Evolutionary conservation across 345 rosid species (phyloP).

Genomic region (Mangifera indica): DNA sequence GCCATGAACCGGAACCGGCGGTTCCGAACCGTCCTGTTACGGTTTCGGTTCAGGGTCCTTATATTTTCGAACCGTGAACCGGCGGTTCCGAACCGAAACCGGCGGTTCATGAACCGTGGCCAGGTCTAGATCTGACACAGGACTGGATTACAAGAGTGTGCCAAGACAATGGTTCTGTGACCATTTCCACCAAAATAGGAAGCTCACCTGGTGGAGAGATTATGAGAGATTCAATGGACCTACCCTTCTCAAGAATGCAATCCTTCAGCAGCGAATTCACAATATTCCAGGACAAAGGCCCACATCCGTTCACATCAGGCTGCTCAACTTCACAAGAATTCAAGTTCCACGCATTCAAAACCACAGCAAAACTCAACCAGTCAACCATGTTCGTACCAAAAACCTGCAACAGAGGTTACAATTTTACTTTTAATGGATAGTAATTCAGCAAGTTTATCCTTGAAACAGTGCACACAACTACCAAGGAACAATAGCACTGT

Average conservation of each 20-base stretch:
- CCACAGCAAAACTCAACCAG: constrained; percentile 83
- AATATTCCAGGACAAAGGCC: constrained; percentile 40
- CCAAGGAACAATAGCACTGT: background rate
- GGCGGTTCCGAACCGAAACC: no score
- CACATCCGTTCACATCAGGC: constrained; percentile 27
- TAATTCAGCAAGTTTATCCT: background rate
- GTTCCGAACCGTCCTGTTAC: no score
- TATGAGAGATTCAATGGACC: constrained; percentile 45
- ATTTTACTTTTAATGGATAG: background rate
- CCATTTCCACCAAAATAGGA: constrained; percentile 57
- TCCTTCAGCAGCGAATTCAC: constrained; percentile 59
- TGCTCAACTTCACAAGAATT: constrained; percentile 47
- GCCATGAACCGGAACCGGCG: no score
- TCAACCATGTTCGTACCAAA: constrained; percentile 63
- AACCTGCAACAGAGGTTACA: constrained; percentile 47
- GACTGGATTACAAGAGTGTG: constrained; percentile 74
- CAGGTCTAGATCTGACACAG: constrained; percentile 58
- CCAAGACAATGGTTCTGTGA: constrained; percentile 92
- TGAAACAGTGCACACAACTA: background rate
- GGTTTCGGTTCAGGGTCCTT: no score
- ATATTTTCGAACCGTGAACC: no score
- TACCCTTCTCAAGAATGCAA: constrained; percentile 48
- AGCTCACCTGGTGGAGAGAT: constrained; percentile 44
- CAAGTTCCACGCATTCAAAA: constrained; percentile 79
- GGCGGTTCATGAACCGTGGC: no score